Evolutionary conservation across 352 stramenopile species (phyloP).

Genomic region (Phytophthora meadii): DNA sequence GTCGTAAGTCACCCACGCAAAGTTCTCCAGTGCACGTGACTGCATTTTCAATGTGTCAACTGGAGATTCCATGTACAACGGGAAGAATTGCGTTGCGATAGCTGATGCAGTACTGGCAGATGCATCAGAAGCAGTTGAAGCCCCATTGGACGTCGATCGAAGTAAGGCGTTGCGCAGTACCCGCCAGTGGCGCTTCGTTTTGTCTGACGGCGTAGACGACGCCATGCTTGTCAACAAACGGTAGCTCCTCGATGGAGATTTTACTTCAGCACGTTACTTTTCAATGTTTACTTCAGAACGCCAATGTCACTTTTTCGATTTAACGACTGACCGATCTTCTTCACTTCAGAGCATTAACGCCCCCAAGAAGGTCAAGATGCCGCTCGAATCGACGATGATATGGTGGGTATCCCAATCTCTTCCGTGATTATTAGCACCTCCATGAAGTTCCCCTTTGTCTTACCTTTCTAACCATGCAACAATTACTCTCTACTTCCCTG

Average conservation of each 20-base stretch:
- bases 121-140: conserved; percentile 1
- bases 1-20: conserved; percentile 64
- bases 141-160: conserved; percentile 18
- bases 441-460: conserved; percentile 3
- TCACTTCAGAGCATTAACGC: conserved; percentile 22
- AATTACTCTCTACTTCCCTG: neutral
- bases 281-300: neutral
- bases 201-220: conserved; percentile 24
- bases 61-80: conserved; percentile 33
- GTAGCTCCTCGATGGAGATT: neutral
- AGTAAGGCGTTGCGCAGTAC: conserved; percentile 72
- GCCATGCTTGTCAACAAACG: conserved; percentile 29
- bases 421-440: neutral
- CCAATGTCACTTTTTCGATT: conserved; percentile 15
- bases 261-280: conserved; percentile 13
- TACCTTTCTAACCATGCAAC: neutral
- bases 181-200: conserved; percentile 70
- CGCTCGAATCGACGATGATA: conserved; percentile 91
- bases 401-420: conserved; percentile 51
- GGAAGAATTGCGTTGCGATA: conserved; percentile 72
- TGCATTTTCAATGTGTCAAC: conserved; percentile 21
- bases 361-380: conserved; percentile 56
- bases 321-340: conserved; percentile 39
- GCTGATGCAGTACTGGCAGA: conserved; percentile 54
- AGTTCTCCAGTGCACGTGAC: conserved; percentile 35